Percentiles rank a stretch among this genome's conserved stretches.
Conservation (phyloP, 768 basidiomycete genomes). For the Agaricus subrufescens region DNA sequence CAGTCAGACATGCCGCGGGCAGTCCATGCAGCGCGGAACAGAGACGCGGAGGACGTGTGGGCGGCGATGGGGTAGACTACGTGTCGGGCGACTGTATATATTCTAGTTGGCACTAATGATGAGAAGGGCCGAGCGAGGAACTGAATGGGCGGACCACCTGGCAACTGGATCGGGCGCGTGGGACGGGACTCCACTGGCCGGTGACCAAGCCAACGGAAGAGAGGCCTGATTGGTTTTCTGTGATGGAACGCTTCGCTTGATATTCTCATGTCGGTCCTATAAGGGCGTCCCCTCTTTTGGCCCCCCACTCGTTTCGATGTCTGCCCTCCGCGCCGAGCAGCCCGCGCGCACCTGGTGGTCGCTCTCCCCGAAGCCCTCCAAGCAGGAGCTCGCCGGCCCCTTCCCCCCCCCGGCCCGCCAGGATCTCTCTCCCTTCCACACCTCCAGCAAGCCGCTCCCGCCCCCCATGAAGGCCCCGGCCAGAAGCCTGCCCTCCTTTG, state of each 20-base stretch:
- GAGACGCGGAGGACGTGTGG: slow-evolving; percentile 70
- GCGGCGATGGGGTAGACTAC: slow-evolving; percentile 43
- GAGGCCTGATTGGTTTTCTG: not conserved
- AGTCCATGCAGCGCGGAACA: slow-evolving; percentile 45
- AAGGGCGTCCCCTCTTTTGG: slow-evolving; percentile 13
- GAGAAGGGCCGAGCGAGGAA: not conserved
- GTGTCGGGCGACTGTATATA: not conserved
- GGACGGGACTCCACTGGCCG: not conserved
- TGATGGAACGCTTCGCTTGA: not conserved
- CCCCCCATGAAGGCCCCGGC: slow-evolving; percentile 17
- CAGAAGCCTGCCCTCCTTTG: slow-evolving; percentile 45
- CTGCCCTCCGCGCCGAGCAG: slow-evolving; percentile 26
- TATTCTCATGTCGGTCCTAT: slow-evolving; percentile 3
- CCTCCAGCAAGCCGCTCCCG: slow-evolving; percentile 23
- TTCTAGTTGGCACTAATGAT: not conserved
- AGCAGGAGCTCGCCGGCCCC: slow-evolving; percentile 25
- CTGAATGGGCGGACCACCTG: no score
- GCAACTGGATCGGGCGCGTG: not conserved
- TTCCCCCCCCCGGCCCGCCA: slow-evolving; percentile 26
- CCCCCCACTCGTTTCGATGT: slow-evolving; percentile 16
- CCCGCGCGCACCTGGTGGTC: slow-evolving; percentile 44
- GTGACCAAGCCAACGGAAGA: not conserved
- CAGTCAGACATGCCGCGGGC: slow-evolving; percentile 54
- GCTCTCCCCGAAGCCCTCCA: slow-evolving; percentile 27
- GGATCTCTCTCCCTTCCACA: slow-evolving; percentile 24